Percentiles rank a stretch among this genome's conserved stretches.
Conservation (phyloP, 2,329 filamentous ascomycete species). For the Pseudogymnoascus sp. region DNA sequence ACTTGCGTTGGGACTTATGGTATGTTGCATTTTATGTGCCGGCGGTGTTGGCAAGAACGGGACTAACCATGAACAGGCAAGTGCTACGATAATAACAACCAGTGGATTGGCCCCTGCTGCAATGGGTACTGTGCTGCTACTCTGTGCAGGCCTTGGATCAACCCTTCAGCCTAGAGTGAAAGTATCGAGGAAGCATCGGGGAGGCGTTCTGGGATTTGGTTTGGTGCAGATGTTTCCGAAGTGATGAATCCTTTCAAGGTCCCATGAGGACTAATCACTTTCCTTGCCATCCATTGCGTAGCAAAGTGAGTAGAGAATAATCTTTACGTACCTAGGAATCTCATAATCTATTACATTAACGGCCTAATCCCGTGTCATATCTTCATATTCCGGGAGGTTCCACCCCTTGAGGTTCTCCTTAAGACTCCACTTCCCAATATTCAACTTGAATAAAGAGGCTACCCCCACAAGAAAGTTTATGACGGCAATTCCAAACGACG, state of each 20-base stretch:
- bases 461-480: constrained; percentile 27
- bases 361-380: constrained; percentile 26
- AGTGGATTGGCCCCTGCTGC: constrained; percentile 13
- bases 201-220: background rate
- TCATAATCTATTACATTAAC: background rate
- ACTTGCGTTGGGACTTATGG: constrained; percentile 36
- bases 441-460: constrained; percentile 29
- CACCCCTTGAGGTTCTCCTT: constrained; percentile 30
- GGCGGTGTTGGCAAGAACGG: background rate
- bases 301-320: background rate
- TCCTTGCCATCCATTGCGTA: background rate
- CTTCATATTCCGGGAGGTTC: constrained; percentile 28
- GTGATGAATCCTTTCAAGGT: background rate
- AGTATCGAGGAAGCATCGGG: background rate
- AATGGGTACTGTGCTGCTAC: constrained; percentile 23
- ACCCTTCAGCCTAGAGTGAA: background rate
- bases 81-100: constrained; percentile 5
- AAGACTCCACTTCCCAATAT: constrained; percentile 28
- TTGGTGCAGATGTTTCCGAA: background rate
- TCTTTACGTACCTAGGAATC: background rate
- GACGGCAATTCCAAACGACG: constrained; percentile 28
- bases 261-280: background rate
- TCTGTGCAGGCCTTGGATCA: background rate
- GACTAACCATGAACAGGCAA: constrained; percentile 8
- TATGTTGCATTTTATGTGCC: constrained; percentile 17